Evolutionary conservation across 1,139 yeast genomes (phyloP).

Genomic region (Scheffersomyces titani): DNA sequence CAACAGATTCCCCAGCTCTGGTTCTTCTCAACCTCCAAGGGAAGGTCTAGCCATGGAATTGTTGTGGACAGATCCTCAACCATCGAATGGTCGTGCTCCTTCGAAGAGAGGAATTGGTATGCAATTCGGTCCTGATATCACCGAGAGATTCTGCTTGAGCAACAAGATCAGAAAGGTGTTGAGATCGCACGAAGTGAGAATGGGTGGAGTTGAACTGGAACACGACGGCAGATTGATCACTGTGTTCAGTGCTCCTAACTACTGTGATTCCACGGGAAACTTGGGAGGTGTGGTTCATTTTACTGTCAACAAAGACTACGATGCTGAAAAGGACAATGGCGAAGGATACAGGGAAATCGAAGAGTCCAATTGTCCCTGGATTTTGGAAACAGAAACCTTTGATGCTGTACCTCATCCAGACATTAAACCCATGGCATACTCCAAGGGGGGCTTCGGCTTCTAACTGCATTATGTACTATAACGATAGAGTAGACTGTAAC

Average conservation of each 20-base stretch:
- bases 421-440: slow-evolving; percentile 93
- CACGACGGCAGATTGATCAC: slow-evolving; percentile 86
- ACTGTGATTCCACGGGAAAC: slow-evolving; percentile 91
- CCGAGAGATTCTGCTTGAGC: slow-evolving; percentile 69
- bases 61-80: slow-evolving; percentile 97
- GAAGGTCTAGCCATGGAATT: slow-evolving; percentile 95
- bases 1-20: slow-evolving; percentile 61
- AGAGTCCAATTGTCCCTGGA: slow-evolving; percentile 50
- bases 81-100: slow-evolving; percentile 73
- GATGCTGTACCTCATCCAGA: slow-evolving; percentile 89
- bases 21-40: slow-evolving; percentile 77
- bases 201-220: slow-evolving; percentile 86
- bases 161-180: slow-evolving; percentile 79
- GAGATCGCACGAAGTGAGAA: slow-evolving; percentile 93
- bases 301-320: slow-evolving; percentile 36
- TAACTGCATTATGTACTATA: slow-evolving; percentile 11
- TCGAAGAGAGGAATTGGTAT: slow-evolving; percentile 94
- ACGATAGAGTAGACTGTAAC: not conserved
- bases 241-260: slow-evolving; percentile 96
- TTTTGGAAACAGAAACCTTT: slow-evolving; percentile 57
- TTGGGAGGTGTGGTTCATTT: slow-evolving; percentile 84
- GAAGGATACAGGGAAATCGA: slow-evolving; percentile 54
- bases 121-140: slow-evolving; percentile 96
- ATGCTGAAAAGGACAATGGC: slow-evolving; percentile 35
- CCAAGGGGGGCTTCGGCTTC: slow-evolving; percentile 60